Conservation (phyloP, 495 filamentous ascomycete genomes). For the Penicillium atrosanguineum region DNA sequence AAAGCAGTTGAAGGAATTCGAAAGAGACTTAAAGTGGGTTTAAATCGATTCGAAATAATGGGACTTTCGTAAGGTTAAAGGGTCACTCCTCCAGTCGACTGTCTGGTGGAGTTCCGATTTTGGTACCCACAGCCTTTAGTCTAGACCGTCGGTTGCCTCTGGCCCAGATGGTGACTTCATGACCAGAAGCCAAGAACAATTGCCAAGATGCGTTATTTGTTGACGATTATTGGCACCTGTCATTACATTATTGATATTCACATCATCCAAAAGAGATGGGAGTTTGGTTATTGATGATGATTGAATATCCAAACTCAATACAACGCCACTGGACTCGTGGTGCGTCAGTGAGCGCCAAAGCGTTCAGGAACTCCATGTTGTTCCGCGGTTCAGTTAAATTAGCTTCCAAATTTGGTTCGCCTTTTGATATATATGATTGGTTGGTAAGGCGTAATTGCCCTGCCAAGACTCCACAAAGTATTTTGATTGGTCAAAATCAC, state of each 20-base stretch:
- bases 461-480: not conserved
- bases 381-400: not conserved
- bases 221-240: slow-evolving; percentile 20
- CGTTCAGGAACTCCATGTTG: not conserved
- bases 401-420: not conserved
- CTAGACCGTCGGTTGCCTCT: not conserved
- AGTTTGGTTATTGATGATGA: not conserved
- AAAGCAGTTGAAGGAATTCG: not conserved
- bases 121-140: not conserved
- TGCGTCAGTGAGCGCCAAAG: not conserved
- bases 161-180: not conserved
- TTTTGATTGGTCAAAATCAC: not conserved
- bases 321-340: not conserved
- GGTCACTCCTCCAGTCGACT: not conserved
- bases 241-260: too few species aligned
- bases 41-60: not conserved
- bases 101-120: not conserved
- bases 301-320: not conserved
- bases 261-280: not conserved
- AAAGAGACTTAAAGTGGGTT: not conserved
- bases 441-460: not conserved
- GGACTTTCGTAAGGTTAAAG: not conserved
- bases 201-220: slow-evolving; percentile 22
- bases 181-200: not conserved
- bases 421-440: not conserved